These are phyloP conservation scores for Xylaria sp. DNA, from an alignment of 2,329 filamentous ascomycete genomes.

Conservation along the genomic window DNA sequence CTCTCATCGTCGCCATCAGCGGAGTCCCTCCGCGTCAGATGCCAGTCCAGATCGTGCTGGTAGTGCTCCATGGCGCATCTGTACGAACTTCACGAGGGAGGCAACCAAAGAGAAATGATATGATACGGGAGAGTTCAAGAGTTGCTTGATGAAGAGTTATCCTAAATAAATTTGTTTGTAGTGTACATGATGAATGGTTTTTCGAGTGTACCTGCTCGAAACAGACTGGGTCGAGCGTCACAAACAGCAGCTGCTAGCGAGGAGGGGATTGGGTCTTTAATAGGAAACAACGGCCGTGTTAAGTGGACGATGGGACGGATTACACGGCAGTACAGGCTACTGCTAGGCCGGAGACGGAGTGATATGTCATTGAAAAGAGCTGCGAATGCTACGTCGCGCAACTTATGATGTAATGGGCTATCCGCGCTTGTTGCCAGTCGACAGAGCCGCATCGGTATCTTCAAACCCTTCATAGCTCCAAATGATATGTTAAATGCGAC, in stretches of 20 bases:
- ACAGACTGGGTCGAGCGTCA: neutral
- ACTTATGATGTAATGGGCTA: neutral
- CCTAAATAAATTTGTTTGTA: neutral
- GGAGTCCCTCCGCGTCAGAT: slow-evolving; percentile 28
- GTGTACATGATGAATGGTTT: neutral
- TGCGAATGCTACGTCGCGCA: too few relatives aligned
- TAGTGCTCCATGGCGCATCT: slow-evolving; percentile 51
- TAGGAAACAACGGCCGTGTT: neutral
- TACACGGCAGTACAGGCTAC: too few relatives aligned
- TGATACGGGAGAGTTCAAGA: neutral
- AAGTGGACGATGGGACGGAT: too few relatives aligned
- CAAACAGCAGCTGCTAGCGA: neutral
- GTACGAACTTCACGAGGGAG: slow-evolving; percentile 4
- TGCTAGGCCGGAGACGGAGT: neutral
- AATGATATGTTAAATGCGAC: too few relatives aligned
- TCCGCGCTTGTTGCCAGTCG: too few relatives aligned
- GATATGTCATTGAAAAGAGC: too few relatives aligned
- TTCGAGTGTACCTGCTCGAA: neutral
- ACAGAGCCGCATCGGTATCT: too few relatives aligned
- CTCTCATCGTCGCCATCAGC: slow-evolving; percentile 40
- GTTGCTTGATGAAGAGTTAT: neutral
- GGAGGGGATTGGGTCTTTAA: neutral
- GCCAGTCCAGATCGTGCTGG: slow-evolving; percentile 43
- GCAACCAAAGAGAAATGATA: neutral
- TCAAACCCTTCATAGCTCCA: too few relatives aligned